Evolutionary conservation across 441 rosid genomes (phyloP), one percentile per base, ranked within the genome.

Genomic region (Metrosideros polymorpha): DNA sequence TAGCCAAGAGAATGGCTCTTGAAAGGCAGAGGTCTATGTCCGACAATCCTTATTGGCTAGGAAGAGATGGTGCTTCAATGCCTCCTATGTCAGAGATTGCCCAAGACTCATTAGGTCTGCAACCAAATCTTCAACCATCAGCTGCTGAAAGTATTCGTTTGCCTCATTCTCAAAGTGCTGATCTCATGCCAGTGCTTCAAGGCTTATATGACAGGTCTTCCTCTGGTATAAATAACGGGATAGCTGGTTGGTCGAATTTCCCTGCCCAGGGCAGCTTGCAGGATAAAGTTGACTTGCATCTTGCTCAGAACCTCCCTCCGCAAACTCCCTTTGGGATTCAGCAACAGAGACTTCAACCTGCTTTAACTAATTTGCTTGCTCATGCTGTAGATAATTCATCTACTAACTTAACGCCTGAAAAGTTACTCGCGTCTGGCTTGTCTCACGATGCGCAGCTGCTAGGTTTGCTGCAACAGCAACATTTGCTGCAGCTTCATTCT

Each of bases 391-490:
- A 85, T 75, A 49, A 45, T 27, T 24, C 82, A n/a, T 79, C 88
- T 86, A 47, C 63, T 51, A 86, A 86, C 66, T 52, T 77, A 63
- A 86, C 54, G 4, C 57, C 82, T 1, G 88, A 86, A 50, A 83
- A 86, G 59, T 82, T 86, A 45, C 17, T 86, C 71, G 66, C 90
- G 35, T 86, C 96, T 85, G 91, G 94, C 88, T 90, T 96, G 86
- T 66, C 98, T 86, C 98, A 93, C 71, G 99, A 96, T 82, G 92
- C 94, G 76, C 99, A 94, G 61, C 82, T 95, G 82, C 91, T 94
- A 83, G 93, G 92, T 86, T 84, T 94, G 91, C 87, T 97, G 92
- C 99, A 95, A 83, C 98, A 95, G 91, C 98, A 97, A 89, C 94
- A 93, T 86, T 83, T 96, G 87, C 76, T 96, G 91, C 96, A 94